phyloP scores from a whole-genome alignment of 768 basidiomycete species.

The Tephrocybe sp. region DNA sequence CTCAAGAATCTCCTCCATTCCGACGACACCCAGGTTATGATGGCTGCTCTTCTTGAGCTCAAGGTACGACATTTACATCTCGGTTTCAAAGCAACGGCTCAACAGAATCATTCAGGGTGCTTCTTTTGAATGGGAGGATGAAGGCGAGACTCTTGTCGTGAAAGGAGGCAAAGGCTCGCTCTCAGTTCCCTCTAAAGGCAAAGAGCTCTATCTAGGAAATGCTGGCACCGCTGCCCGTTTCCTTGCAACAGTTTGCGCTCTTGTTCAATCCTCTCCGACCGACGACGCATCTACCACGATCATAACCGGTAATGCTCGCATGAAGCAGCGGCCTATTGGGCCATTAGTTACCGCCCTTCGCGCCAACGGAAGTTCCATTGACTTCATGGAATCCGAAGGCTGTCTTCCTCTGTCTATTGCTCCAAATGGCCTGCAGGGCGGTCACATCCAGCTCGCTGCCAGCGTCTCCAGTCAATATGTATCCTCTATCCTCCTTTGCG shows the following conservation, averaged over 20 bases:
- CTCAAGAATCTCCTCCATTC: constrained; percentile 92
- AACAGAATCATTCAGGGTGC: constrained; percentile 67
- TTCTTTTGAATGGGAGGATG: constrained; percentile 91
- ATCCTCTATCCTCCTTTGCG: constrained; percentile 93
- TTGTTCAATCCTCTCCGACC: constrained; percentile 53
- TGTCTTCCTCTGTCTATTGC: constrained; percentile 88
- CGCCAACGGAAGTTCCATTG: constrained; percentile 75
- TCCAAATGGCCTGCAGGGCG: constrained; percentile 80
- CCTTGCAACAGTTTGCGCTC: constrained; percentile 93
- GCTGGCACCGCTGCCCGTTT: constrained; percentile 98
- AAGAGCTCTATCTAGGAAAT: constrained; percentile 93
- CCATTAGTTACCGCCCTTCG: constrained; percentile 89
- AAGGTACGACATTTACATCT: constrained; percentile 47
- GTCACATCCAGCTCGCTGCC: constrained; percentile 82
- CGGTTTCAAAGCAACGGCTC: constrained; percentile 2
- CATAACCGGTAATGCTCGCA: constrained; percentile 96
- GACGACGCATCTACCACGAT: constrained; percentile 53
- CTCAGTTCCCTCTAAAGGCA: constrained; percentile 71
- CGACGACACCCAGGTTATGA: constrained; percentile 99
- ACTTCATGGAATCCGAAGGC: constrained; percentile 75
- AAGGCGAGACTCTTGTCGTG: constrained; percentile 93
- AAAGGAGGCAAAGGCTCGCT: constrained; percentile 82
- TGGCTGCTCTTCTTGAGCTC: constrained; percentile 86
- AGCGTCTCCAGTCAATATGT: constrained; percentile 98
- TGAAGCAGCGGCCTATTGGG: constrained; percentile 98